Percentiles rank a stretch among this genome's conserved stretches.
Conservation (phyloP, 805 yeast species). For the Saccharomycopsis javanensis region DNA sequence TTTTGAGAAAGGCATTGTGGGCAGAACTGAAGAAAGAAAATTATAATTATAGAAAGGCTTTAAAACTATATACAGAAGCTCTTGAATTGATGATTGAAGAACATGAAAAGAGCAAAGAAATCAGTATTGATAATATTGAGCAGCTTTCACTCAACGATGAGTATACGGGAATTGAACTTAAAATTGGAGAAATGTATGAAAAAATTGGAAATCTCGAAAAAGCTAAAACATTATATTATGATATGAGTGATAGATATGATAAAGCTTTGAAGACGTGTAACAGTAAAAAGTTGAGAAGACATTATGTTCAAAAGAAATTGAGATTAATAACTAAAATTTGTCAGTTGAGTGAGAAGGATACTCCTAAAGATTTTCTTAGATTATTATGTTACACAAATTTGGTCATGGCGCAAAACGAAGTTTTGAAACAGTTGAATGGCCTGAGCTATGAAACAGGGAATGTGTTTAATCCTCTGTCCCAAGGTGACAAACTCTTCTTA, state of each 20-base stretch:
- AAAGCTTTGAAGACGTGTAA: slow-evolving; percentile 38
- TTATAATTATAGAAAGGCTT: slow-evolving; percentile 48
- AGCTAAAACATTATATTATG: slow-evolving; percentile 60
- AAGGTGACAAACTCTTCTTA: not conserved
- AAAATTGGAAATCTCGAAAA: slow-evolving; percentile 49
- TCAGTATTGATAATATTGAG: slow-evolving; percentile 21
- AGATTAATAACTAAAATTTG: slow-evolving; percentile 59
- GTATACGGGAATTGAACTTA: slow-evolving; percentile 84
- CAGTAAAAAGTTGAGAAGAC: slow-evolving; percentile 35
- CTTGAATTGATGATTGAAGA: slow-evolving; percentile 46
- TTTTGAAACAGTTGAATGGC: slow-evolving; percentile 31
- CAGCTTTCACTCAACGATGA: slow-evolving; percentile 59
- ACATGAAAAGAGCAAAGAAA: not conserved
- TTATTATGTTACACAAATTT: slow-evolving; percentile 55
- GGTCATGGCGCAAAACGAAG: slow-evolving; percentile 56
- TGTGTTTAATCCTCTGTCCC: not conserved
- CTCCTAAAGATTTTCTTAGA: slow-evolving; percentile 35
- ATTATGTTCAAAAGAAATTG: slow-evolving; percentile 58
- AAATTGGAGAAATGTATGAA: slow-evolving; percentile 81
- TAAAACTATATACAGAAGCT: slow-evolving; percentile 66
- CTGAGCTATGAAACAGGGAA: not conserved
- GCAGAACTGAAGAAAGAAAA: slow-evolving; percentile 67
- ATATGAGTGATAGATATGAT: slow-evolving; percentile 50
- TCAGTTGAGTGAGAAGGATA: slow-evolving; percentile 41
- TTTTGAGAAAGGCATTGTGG: slow-evolving; percentile 68